Evolutionary conservation across 2,329 filamentous ascomycete genomes (phyloP).

Genomic region (Alternaria tenuissima): DNA sequence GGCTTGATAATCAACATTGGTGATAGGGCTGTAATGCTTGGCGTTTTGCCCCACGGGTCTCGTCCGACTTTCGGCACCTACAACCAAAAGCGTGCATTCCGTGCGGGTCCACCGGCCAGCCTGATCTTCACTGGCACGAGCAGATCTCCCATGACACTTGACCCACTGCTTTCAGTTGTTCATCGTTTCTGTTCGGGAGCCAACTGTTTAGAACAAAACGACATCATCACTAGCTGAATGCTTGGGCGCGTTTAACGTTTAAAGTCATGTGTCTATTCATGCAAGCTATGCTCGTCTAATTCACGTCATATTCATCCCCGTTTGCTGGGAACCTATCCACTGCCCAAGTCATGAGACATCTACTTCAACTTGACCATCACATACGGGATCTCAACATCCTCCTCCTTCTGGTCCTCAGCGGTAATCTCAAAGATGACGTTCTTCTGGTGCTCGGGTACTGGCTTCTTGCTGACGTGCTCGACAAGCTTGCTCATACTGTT

Average conservation of each 20-base stretch:
- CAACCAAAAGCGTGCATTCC: slow-evolving; percentile 9
- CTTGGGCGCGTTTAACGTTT: background rate
- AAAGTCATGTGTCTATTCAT: slow-evolving; percentile 22
- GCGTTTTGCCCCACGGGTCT: slow-evolving; percentile 36
- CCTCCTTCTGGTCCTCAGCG: slow-evolving; percentile 83
- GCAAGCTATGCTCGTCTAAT: slow-evolving; percentile 33
- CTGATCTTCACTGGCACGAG: background rate
- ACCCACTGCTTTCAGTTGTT: background rate
- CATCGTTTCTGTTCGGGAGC: background rate
- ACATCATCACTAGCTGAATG: background rate
- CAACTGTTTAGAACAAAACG: background rate
- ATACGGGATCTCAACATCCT: slow-evolving; percentile 97
- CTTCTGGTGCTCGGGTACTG: slow-evolving; percentile 88
- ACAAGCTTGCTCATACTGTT: slow-evolving; percentile 85
- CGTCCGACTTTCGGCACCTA: slow-evolving; percentile 33
- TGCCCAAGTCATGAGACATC: background rate
- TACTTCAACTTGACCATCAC: slow-evolving; percentile 82
- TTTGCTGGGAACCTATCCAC: background rate
- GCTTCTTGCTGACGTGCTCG: slow-evolving; percentile 89
- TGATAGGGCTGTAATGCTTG: slow-evolving; percentile 36
- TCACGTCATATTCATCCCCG: background rate
- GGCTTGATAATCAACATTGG: slow-evolving; percentile 45
- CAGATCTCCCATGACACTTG: background rate
- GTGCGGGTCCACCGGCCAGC: background rate
- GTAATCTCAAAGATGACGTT: slow-evolving; percentile 96